Conservation (phyloP, 2,329 filamentous ascomycete species). For the Fusarium poae region DNA sequence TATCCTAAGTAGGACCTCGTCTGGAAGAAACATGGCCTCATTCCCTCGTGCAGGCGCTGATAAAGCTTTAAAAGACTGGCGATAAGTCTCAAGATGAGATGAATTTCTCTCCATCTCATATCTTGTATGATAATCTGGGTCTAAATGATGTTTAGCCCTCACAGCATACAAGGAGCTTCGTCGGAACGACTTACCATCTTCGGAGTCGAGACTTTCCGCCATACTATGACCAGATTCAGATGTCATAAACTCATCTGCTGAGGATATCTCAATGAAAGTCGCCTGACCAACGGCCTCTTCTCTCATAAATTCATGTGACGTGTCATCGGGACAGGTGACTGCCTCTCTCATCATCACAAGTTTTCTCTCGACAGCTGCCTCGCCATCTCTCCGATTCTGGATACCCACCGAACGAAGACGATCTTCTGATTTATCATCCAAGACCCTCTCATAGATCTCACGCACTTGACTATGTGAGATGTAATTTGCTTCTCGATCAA, state of each 20-base stretch:
- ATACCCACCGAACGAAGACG: background rate
- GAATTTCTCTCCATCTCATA: background rate
- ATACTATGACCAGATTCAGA: background rate
- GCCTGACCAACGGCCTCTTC: no score
- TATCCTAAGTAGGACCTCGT: background rate
- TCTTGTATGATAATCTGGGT: background rate
- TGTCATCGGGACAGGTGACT: background rate
- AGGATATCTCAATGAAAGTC: background rate
- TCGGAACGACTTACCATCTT: background rate
- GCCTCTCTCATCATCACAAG: background rate
- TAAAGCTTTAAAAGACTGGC: rapidly evolving
- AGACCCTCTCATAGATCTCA: background rate
- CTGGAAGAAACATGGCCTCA: background rate
- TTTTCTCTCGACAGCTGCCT: background rate
- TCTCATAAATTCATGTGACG: rapidly evolving
- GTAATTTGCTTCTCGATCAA: background rate
- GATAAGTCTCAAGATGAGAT: background rate
- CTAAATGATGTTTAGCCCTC: background rate
- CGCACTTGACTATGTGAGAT: background rate
- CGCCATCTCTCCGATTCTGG: background rate
- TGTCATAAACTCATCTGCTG: background rate
- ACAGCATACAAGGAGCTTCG: rapidly evolving
- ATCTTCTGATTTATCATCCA: background rate
- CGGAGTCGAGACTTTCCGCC: background rate
- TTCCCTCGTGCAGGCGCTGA: background rate